Evolutionary conservation across 2,329 filamentous ascomycete genomes (phyloP).

Genomic region (Microdochium bolleyi): DNA sequence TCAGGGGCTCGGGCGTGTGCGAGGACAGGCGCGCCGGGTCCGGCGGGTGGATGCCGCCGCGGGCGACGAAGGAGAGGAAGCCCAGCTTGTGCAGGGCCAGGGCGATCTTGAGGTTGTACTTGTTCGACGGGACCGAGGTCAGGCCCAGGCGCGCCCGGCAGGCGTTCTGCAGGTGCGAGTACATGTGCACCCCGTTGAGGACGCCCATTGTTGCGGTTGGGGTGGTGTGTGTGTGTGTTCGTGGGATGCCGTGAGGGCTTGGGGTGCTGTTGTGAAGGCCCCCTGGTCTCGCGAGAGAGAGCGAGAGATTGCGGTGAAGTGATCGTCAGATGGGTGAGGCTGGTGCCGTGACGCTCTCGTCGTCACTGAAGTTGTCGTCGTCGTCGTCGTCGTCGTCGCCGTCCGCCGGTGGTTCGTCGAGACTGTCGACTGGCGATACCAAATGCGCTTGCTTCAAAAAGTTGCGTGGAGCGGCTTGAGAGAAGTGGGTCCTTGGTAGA

Average conservation of each 20-base stretch:
- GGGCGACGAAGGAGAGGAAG: slow-evolving; percentile 73
- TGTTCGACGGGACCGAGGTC: slow-evolving; percentile 74
- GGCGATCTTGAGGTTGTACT: slow-evolving; percentile 68
- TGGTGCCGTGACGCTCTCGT: too few species aligned
- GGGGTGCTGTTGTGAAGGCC: too few species aligned
- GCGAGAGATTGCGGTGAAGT: too few species aligned
- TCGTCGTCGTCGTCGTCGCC: too few species aligned
- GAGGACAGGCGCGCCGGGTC: slow-evolving; percentile 35
- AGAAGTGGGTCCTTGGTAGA: too few species aligned
- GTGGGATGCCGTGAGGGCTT: neutral
- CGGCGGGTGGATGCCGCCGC: slow-evolving; percentile 52
- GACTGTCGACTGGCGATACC: too few species aligned
- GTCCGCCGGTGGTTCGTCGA: too few species aligned
- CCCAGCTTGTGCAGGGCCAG: slow-evolving; percentile 76
- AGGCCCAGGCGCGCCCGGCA: slow-evolving; percentile 75
- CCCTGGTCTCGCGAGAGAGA: too few species aligned
- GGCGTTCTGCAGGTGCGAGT: slow-evolving; percentile 87
- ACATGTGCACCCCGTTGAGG: slow-evolving; percentile 68
- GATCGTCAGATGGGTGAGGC: too few species aligned
- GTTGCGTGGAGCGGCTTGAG: too few species aligned
- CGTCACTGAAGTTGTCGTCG: too few species aligned
- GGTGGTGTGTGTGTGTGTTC: neutral
- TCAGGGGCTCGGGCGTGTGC: slow-evolving; percentile 48
- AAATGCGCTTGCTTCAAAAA: too few species aligned
- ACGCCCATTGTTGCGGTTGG: slow-evolving; percentile 52